Evolutionary conservation across 176 grass and related monocot genomes (phyloP).

Genomic region (Avena insularis): DNA sequence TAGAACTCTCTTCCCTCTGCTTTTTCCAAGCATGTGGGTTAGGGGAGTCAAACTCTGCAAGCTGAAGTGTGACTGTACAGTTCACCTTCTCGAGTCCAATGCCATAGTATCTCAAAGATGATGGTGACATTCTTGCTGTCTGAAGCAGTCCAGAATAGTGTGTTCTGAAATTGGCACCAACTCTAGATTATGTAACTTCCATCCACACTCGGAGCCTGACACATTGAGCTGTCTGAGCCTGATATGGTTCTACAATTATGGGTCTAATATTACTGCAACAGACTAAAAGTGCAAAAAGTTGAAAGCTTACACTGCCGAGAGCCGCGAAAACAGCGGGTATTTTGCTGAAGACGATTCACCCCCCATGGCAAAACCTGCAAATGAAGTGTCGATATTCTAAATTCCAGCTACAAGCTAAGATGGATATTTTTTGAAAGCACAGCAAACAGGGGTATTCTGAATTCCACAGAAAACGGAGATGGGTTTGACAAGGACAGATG

Average conservation of each 20-base stretch:
- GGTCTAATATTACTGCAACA: not conserved
- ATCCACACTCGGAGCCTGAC: not conserved
- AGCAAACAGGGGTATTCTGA: too few species aligned
- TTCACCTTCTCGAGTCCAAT: slow-evolving; percentile 80
- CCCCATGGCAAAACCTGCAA: slow-evolving; percentile 65
- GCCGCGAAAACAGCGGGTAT: slow-evolving; percentile 61
- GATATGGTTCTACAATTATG: slow-evolving; percentile 22
- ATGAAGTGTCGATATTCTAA: slow-evolving; percentile 6
- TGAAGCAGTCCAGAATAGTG: slow-evolving; percentile 38
- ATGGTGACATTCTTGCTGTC: slow-evolving; percentile 50
- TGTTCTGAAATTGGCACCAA: slow-evolving; percentile 41
- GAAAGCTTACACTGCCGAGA: slow-evolving; percentile 64
- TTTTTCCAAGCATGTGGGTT: slow-evolving; percentile 55
- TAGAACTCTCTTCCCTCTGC: slow-evolving; percentile 66
- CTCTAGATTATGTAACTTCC: slow-evolving; percentile 38
- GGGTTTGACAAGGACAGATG: slow-evolving; percentile 68
- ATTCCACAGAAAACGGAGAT: slow-evolving; percentile 45
- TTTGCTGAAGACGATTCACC: slow-evolving; percentile 64
- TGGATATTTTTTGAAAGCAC: not conserved
- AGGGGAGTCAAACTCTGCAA: slow-evolving; percentile 57
- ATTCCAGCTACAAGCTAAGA: slow-evolving; percentile 18
- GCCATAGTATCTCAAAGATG: slow-evolving; percentile 51
- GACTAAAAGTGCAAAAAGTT: slow-evolving; percentile 6
- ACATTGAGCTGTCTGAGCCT: slow-evolving; percentile 54
- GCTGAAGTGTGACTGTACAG: slow-evolving; percentile 70